Evolutionary conservation across 2,329 filamentous ascomycete species (phyloP), one percentile per base, ranked within the genome.

Genomic region (Cercospora zeae-maydis): DNA sequence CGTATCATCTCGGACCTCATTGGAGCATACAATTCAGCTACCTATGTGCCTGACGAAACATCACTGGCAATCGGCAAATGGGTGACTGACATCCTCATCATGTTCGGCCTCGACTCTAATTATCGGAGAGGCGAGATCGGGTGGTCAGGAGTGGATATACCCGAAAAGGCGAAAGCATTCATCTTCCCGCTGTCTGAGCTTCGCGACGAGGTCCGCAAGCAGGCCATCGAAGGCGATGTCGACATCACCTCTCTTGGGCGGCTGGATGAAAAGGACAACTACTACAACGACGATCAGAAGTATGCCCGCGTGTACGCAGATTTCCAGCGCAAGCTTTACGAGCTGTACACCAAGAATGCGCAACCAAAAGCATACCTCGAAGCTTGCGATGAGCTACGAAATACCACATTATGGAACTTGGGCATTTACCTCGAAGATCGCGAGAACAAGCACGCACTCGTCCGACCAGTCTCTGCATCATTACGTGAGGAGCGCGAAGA

Each of bases 391-490:
- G 83, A 84, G 16, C 85, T 97, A 47, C 89, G 93, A 58, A 91
- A 97, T 74, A 82, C 86, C 9, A 87, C 93, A 61, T 85, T 97
- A 10, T 93, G 90, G 71, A 87, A 93, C 62, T 80, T 96, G 0
- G 91, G 89, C 37, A 89, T 97, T 62, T 96, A 96, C 72, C 86
- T 97, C 0, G 93, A 97, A 73, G 93, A 97, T 72, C 86, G 91
- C 55, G 83, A 79, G n/a, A 60, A 63, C 16, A 84, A 84, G 73
- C 88, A 86, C 0, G 91, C 92, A 0, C 82, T 96, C 33, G 88
- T 96, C 65, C 83, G 87, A 16, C 86, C 86, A 1, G 81, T 90
- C 4, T 86, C 86, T 3, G 63, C 69, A 9, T 71, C 70, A 8
- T 66, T 75, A 10, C 80, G 80, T 42, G 82, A 84, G 51, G 79